Conservation (phyloP, 2,329 filamentous ascomycete species). For the Diaporthe velutina region DNA sequence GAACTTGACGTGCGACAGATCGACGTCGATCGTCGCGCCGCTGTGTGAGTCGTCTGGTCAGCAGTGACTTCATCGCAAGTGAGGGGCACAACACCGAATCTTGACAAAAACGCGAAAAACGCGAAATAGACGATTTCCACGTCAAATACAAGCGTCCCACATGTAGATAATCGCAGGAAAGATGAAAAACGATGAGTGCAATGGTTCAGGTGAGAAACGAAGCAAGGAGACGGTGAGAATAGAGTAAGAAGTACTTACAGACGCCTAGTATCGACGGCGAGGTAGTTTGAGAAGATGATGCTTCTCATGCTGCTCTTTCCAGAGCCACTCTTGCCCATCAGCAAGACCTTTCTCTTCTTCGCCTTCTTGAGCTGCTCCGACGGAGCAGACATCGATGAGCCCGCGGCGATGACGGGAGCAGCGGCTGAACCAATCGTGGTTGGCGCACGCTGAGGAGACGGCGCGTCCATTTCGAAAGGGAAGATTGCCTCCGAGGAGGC, state of each 20-base stretch:
- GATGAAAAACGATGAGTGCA: background rate
- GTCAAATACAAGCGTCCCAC: background rate
- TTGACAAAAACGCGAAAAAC: background rate
- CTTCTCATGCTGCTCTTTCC: conserved; percentile 98
- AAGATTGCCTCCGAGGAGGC: conserved; percentile 17
- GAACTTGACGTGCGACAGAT: conserved; percentile 98
- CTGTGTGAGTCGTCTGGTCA: conserved; percentile 49
- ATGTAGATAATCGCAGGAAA: background rate
- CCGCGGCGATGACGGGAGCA: conserved; percentile 49
- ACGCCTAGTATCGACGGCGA: conserved; percentile 92
- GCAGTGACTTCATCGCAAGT: conserved; percentile 14
- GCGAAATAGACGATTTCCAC: background rate
- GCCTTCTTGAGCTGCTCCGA: conserved; percentile 71
- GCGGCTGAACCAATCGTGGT: conserved; percentile 42
- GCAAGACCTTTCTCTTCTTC: conserved; percentile 88
- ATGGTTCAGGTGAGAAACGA: background rate
- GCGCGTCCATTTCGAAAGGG: conserved; percentile 35
- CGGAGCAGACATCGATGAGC: conserved; percentile 42
- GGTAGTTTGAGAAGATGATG: conserved; percentile 99
- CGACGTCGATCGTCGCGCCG: conserved; percentile 97
- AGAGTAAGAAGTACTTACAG: conserved; percentile 62
- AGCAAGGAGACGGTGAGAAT: background rate
- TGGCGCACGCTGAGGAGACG: conserved; percentile 21
- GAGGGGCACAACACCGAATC: background rate
- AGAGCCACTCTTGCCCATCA: conserved; percentile 96